Evolutionary conservation across 2,329 filamentous ascomycete species (phyloP).

Genomic region (Ceratocystis diversiconidia): DNA sequence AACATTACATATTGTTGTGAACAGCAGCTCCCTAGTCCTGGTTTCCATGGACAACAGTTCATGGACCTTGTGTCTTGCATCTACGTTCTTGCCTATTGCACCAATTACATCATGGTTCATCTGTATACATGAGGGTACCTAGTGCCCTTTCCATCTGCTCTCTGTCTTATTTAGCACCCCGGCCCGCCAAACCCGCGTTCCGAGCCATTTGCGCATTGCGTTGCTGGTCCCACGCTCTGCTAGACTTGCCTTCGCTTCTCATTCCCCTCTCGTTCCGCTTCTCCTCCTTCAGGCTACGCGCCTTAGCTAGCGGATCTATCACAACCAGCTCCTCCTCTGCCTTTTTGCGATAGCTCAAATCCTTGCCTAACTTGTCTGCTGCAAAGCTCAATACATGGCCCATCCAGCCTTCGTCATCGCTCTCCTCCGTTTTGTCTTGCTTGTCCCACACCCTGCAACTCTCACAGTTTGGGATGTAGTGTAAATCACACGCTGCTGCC

Average conservation of each 20-base stretch:
- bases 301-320: conserved; percentile 80
- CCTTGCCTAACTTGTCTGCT: conserved; percentile 81
- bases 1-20: not conserved
- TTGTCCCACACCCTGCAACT: conserved; percentile 79
- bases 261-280: conserved; percentile 45
- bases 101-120: too few species aligned
- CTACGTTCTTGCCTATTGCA: too few species aligned
- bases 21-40: not conserved
- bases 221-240: conserved; percentile 44
- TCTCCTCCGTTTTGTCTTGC: conserved; percentile 34
- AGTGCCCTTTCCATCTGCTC: not conserved
- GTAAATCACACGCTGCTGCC: conserved; percentile 70
- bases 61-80: too few species aligned
- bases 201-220: conserved; percentile 43
- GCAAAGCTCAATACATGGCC: conserved; percentile 71
- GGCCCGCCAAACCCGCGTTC: conserved; percentile 38
- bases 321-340: conserved; percentile 84
- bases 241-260: conserved; percentile 35
- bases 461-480: conserved; percentile 92
- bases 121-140: not conserved
- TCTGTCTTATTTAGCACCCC: conserved; percentile 37
- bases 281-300: conserved; percentile 54
- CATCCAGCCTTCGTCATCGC: conserved; percentile 59
- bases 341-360: conserved; percentile 77
- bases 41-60: not conserved